Conservation (phyloP, 306 rosid species). For the Quercus wislizeni region DNA sequence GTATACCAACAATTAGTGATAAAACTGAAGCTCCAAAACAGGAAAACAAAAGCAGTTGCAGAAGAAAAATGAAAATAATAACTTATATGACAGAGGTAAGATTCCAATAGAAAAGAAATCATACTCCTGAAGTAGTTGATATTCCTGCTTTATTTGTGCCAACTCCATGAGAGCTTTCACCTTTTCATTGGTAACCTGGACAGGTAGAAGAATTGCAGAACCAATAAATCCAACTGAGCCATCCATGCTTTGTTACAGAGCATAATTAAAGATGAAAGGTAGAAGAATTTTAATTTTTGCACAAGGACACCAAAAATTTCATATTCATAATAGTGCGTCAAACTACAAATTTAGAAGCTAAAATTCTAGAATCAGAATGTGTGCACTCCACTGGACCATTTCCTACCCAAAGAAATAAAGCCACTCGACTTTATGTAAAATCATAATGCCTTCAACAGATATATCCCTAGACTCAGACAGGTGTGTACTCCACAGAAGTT, state of each 20-base stretch:
- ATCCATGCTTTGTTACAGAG: background rate
- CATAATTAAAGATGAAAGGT: background rate
- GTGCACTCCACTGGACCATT: background rate
- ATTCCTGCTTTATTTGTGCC: slow-evolving; percentile 84
- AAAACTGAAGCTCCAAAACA: background rate
- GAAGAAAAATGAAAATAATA: background rate
- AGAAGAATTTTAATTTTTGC: background rate
- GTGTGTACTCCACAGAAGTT: background rate
- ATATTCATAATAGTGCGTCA: background rate
- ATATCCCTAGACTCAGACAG: background rate
- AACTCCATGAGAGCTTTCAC: slow-evolving; percentile 87
- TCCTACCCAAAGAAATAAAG: background rate
- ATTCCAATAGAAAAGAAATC: slow-evolving; percentile 32
- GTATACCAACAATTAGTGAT: background rate
- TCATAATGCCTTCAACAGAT: background rate
- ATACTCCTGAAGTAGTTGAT: slow-evolving; percentile 72
- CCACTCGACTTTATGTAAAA: background rate
- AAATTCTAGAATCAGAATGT: background rate
- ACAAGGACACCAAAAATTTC: background rate
- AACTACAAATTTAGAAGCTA: background rate
- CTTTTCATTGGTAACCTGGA: slow-evolving; percentile 95
- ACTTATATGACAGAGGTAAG: slow-evolving; percentile 8
- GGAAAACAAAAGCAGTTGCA: background rate
- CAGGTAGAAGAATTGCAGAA: slow-evolving; percentile 17
- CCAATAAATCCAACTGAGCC: slow-evolving; percentile 4